Percentiles rank a stretch among this genome's conserved stretches.
Conservation (phyloP, 225 moss, liverwort and hornwort genomes). For the Antitrichia curtipendula region DNA sequence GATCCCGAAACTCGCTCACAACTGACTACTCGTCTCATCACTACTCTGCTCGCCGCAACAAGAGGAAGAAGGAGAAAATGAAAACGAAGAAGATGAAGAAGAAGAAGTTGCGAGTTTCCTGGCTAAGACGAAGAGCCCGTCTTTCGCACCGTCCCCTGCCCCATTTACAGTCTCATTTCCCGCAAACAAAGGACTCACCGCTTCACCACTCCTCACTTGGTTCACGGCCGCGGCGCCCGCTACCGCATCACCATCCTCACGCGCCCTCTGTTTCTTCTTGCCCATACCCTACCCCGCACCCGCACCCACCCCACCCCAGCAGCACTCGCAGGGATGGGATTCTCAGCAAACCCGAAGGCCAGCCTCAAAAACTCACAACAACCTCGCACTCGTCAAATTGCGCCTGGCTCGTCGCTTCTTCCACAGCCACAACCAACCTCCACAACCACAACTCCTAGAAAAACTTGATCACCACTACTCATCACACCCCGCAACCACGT, state of each 20-base stretch:
- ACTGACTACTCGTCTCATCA: not conserved
- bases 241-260: not conserved
- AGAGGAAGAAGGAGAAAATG: not conserved
- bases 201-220: not conserved
- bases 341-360: not conserved
- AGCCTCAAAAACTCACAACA: not conserved
- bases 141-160: not conserved
- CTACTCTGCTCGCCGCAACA: not conserved
- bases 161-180: not conserved
- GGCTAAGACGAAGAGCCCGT: not conserved
- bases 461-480: not conserved
- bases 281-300: constrained; percentile 6
- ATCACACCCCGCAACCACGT: not conserved
- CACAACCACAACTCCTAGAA: not conserved
- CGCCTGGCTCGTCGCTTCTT: not conserved
- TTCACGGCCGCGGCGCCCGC: not conserved
- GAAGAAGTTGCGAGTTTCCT: not conserved
- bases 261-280: constrained; percentile 11
- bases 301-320: not conserved
- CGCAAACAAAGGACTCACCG: not conserved
- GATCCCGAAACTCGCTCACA: not conserved
- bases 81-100: not conserved
- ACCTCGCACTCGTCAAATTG: not conserved
- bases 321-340: not conserved
- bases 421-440: not conserved